Evolutionary conservation across 768 basidiomycete genomes (phyloP), one percentile per base, ranked within the genome.

Genomic region (Suillus sp.): DNA sequence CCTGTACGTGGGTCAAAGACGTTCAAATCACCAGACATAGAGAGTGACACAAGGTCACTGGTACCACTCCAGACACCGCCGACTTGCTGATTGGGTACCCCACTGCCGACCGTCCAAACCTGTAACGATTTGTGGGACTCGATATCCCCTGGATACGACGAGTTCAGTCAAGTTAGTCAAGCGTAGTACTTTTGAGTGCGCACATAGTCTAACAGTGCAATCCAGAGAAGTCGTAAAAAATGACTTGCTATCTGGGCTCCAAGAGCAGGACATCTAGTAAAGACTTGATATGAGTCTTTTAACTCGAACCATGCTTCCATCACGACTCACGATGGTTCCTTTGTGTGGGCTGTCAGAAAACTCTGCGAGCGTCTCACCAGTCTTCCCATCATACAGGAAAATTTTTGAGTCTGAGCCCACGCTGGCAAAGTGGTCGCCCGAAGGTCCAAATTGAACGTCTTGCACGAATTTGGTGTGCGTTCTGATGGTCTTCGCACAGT

Each of bases 401-500:
- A 92, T 77, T 78, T 90, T 96, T 35, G 82, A 84, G 73, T 99
- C 96, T 6, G 92, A 91, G 25, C 94, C 96, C 40, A 92, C 94
- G 63, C 93, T 95, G 16, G 86, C 90, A 71, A 98, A 96, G 48
- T 87, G 79, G 47, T 90, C 86, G 2, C 96, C 96, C 10, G 89
- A 89, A 0, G 88, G 87, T 0, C 94, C 82, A 72, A 88, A 98
- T 60, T 86, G 85, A 40, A 98, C 85, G 64, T 96, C 94, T 76
- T 96, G 93, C 18, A 98, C 92, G 70, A 96, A 97, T 73, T 91
- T 93, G 16, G 88, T 90, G 73, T 99, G 96, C 2, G 89, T 90
- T 74, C 86, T 89, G 78, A 97, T 90, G 13, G 88, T 86, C 91
- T 93, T 55, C 11, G 59, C 4, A 47, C n/a, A n/a, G 35, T 48